Evolutionary conservation across 495 filamentous ascomycete genomes (phyloP).

Genomic region (Aspergillus coremiiformis): DNA sequence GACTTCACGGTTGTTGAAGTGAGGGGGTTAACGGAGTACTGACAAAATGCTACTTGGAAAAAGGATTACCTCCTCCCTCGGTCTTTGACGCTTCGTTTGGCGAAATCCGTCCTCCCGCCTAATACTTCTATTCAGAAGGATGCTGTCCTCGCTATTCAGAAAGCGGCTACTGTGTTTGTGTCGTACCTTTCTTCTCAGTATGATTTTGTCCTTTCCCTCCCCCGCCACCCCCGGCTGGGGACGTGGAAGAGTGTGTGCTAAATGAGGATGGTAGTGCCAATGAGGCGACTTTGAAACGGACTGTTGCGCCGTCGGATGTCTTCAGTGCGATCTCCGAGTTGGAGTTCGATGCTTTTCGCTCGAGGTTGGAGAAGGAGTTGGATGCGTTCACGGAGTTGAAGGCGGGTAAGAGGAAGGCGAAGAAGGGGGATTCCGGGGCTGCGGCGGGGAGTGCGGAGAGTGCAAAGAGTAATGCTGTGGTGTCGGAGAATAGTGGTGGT

Average conservation of each 20-base stretch:
- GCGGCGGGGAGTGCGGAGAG: background rate
- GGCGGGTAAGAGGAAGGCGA: constrained; percentile 56
- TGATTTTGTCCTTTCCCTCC: constrained; percentile 18
- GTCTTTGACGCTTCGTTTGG: constrained; percentile 86
- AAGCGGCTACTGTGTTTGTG: constrained; percentile 90
- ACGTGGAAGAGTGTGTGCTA: background rate
- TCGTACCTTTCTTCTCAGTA: constrained; percentile 83
- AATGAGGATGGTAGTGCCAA: constrained; percentile 54
- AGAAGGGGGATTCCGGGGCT: constrained; percentile 36
- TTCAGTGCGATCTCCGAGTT: constrained; percentile 72
- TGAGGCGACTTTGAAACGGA: constrained; percentile 72
- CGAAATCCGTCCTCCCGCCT: constrained; percentile 92
- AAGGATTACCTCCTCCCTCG: constrained; percentile 89
- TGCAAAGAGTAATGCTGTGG: background rate
- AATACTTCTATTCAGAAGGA: constrained; percentile 94
- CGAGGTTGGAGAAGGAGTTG: constrained; percentile 52
- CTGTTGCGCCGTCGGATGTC: constrained; percentile 76
- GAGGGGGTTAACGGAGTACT: too few relatives aligned
- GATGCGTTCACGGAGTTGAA: constrained; percentile 54
- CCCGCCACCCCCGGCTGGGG: too few relatives aligned
- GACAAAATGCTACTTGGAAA: background rate
- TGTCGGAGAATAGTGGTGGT: background rate
- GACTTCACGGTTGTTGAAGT: too few relatives aligned
- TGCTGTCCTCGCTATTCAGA: constrained; percentile 82
- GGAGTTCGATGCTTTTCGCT: constrained; percentile 73